These are phyloP conservation scores for Sorghum bicolor DNA, from an alignment of 176 grass and related monocot genomes.

Conservation along the genomic window Sorghum_bicolor_NCBIv3 NC_012871.2:77244501-77245000, in stretches of 20 bases:
- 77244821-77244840: background rate
- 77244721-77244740: background rate
- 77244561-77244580: background rate
- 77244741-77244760: background rate
- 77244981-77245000: background rate
- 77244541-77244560: too few species aligned
- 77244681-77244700: background rate
- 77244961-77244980: background rate
- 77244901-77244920: background rate
- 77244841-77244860: background rate
- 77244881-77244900: too few species aligned
- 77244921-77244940: too few species aligned
- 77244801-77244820: background rate
- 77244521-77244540: too few species aligned
- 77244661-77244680: background rate
- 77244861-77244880: too few species aligned
- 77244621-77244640: background rate
- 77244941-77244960: too few species aligned
- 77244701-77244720: background rate
- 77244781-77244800: background rate
- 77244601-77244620: background rate
- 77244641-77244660: background rate
- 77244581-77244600: constrained; percentile 3
- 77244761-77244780: background rate
- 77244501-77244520: too few species aligned